Evolutionary conservation across 345 rosid species (phyloP), one percentile per base, ranked within the genome.

Genomic region (Moringa oleifera): DNA sequence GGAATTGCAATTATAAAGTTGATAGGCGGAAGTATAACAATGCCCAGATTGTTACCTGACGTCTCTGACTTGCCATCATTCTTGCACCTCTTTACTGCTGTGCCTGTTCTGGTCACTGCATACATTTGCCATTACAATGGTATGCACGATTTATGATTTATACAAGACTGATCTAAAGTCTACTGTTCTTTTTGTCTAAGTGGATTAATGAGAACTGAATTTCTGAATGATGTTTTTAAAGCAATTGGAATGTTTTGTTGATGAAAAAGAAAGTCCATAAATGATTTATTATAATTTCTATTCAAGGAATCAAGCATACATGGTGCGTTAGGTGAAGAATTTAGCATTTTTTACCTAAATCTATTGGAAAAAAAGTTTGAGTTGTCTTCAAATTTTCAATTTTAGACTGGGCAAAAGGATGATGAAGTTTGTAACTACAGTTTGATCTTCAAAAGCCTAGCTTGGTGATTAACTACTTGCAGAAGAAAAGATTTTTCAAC

Each of bases 61-160:
- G 71, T 91, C 51, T 69, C 81, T 15, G 89, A 88, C 68, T 51
- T 86, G 70, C 50, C 88, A 62, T 91, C 97, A 6, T 75, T 84
- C 71, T 77, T 84, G 81, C 88, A 86, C 45, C 78, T 91, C 70
- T 91, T 91, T 79, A 91, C 97, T 2, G 84, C 79, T 4, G 94
- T 83, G 31, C 97, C 97, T 12, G 89, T 91, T 73, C 86, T 91
- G 61, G 96, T 88, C 75, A 91, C 97, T 9, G 93, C 97, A 15
- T 88, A 64, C 65, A 86, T 88, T 65, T 88, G 96, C 75, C 97
- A 88, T 68, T 91, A 84, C 83, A 86, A 91, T 70, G 94, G 96
- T 91, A 88, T 58, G 77, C 46, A 36, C 17, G 51, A 33, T 20
- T 23, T 20, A 18, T 69, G 17, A 47, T n/a, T 58, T 15, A 16